Evolutionary conservation across 768 basidiomycete genomes (phyloP).

Genomic region (Pseudohyphozyma bogoriensis): DNA sequence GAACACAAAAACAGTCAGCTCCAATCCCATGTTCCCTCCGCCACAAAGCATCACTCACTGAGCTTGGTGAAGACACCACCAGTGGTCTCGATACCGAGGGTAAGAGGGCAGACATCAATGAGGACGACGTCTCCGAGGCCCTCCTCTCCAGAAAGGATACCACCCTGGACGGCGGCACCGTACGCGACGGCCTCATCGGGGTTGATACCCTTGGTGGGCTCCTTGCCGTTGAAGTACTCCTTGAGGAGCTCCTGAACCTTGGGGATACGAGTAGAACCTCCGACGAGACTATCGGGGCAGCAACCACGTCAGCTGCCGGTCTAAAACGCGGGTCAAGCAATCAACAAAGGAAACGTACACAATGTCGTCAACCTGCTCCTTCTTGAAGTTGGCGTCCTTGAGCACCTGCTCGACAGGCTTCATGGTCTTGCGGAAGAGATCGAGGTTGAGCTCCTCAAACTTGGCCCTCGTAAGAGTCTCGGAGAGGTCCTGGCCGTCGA

Average conservation of each 20-base stretch:
- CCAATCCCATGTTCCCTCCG: no score
- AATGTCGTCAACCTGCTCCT: constrained; percentile 88
- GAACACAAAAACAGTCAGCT: no score
- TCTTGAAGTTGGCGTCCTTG: constrained; percentile 96
- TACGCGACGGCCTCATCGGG: constrained; percentile 98
- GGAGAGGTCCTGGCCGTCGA: constrained; percentile 91
- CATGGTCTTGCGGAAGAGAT: constrained; percentile 99
- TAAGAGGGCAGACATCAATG: constrained; percentile 91
- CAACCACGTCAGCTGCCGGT: background rate
- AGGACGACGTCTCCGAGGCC: constrained; percentile 83
- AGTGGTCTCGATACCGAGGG: constrained; percentile 95
- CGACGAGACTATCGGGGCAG: constrained; percentile 56
- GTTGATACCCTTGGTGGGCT: constrained; percentile 97
- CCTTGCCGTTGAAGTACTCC: constrained; percentile 73
- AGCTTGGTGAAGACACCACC: constrained; percentile 90
- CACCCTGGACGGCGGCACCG: constrained; percentile 96
- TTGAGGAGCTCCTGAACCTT: constrained; percentile 97
- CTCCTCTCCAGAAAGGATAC: constrained; percentile 90
- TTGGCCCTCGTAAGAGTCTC: constrained; percentile 96
- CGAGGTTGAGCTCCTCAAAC: constrained; percentile 97
- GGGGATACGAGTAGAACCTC: constrained; percentile 98
- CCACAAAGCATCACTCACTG: no score
- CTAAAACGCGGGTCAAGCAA: no score
- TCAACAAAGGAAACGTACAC: constrained; percentile 24
- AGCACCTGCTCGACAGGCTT: constrained; percentile 98